phyloP scores from a whole-genome alignment of 768 basidiomycete genomes.

The Boletus sensibilis region DNA sequence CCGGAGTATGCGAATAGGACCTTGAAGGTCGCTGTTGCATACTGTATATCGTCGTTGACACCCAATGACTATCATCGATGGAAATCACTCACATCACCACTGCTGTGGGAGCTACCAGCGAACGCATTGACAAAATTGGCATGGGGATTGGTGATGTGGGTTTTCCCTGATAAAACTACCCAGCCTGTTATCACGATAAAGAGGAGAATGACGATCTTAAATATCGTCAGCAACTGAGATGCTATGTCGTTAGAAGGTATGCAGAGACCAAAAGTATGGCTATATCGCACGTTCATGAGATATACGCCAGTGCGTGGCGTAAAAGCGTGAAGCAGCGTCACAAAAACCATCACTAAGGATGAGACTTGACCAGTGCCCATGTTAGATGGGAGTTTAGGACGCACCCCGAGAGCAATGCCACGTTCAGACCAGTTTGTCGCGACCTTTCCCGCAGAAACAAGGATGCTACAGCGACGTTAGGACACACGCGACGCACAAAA shows the following conservation, averaged over 20 bases:
- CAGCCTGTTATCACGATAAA: conserved; percentile 58
- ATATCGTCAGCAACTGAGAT: conserved; percentile 43
- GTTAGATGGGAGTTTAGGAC: not conserved
- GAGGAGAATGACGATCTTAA: conserved; percentile 55
- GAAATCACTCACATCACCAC: conserved; percentile 40
- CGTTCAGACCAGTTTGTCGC: conserved; percentile 54
- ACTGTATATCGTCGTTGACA: conserved; percentile 34
- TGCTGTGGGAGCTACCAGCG: conserved; percentile 50
- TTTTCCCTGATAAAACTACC: conserved; percentile 59
- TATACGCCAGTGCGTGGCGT: conserved; percentile 47
- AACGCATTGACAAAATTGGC: conserved; percentile 60
- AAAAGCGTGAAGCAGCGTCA: conserved; percentile 51
- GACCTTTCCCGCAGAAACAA: conserved; percentile 44
- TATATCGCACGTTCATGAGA: conserved; percentile 52
- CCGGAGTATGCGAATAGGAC: conserved; percentile 49
- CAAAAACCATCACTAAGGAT: conserved; percentile 46
- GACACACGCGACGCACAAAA: not conserved
- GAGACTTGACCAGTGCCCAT: not conserved
- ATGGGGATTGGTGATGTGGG: conserved; percentile 54
- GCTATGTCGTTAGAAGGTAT: conserved; percentile 8
- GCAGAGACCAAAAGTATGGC: not conserved
- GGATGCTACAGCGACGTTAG: conserved; percentile 37
- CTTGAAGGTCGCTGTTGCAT: conserved; percentile 60
- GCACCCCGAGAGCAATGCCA: conserved; percentile 59
- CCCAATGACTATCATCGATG: not conserved